Evolutionary conservation across 371 early-diverging fungal species (phyloP).

Genomic region (Paraphysoderma sedebokerense): DNA sequence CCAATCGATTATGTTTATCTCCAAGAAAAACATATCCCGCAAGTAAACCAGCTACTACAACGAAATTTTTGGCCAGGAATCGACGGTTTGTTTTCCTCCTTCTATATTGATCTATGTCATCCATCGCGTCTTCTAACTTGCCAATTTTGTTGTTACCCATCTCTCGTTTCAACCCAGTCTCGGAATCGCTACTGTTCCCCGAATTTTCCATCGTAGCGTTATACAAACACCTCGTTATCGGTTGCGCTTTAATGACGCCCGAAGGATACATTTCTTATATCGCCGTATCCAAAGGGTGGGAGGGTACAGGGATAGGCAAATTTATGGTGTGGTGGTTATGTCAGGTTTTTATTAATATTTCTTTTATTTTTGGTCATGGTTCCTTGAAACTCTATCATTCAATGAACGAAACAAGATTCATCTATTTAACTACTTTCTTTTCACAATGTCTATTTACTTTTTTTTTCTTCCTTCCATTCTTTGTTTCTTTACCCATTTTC

Average conservation of each 20-base stretch:
- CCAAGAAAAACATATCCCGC: conserved; percentile 43
- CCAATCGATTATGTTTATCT: conserved; percentile 75
- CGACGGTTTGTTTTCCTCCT: conserved; percentile 31
- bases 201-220: conserved; percentile 75
- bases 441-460: no score
- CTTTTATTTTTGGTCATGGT: neutral
- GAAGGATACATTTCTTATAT: conserved; percentile 84
- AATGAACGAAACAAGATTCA: neutral
- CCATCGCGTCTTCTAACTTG: neutral
- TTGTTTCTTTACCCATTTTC: no score
- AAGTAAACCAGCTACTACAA: conserved; percentile 57
- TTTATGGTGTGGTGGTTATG: conserved; percentile 1
- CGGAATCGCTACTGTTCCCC: conserved; percentile 65
- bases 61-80: conserved; percentile 87
- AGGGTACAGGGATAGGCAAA: conserved; percentile 53
- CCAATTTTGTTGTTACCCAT: neutral
- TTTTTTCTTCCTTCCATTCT: neutral
- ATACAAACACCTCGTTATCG: conserved; percentile 53
- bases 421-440: neutral
- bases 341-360: neutral
- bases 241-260: conserved; percentile 86
- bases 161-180: conserved; percentile 36
- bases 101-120: neutral
- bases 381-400: neutral
- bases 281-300: conserved; percentile 75